phyloP scores from a whole-genome alignment of 2,329 filamentous ascomycete species.

The Diaporthe eres region DNA sequence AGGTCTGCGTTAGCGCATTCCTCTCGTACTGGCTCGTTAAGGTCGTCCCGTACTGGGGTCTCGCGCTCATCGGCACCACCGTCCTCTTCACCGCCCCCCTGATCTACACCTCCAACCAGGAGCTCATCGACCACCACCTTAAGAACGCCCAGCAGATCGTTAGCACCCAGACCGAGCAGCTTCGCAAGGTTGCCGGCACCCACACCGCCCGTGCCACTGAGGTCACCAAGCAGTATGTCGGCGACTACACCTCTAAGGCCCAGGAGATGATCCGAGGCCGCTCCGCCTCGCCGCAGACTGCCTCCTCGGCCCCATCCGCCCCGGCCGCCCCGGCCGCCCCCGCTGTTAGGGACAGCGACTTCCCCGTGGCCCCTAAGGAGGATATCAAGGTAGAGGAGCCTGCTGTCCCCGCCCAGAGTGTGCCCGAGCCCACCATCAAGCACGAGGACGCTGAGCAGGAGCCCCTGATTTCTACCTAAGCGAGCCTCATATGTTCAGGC shows the following conservation, averaged over 20 bases:
- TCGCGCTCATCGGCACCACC: conserved; percentile 72
- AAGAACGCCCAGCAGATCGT: conserved; percentile 70
- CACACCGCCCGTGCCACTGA: conserved; percentile 74
- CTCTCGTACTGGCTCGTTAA: conserved; percentile 78
- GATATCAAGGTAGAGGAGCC: conserved; percentile 50
- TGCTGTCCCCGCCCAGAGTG: conserved; percentile 40
- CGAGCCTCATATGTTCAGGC: neutral
- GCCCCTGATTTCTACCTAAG: conserved; percentile 52
- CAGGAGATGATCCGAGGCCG: conserved; percentile 72
- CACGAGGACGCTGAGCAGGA: conserved; percentile 51
- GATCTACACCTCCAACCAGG: conserved; percentile 77
- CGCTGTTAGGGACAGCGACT: conserved; percentile 60
- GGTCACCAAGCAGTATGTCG: conserved; percentile 77
- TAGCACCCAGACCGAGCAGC: conserved; percentile 74
- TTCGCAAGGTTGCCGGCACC: conserved; percentile 73
- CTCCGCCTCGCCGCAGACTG: conserved; percentile 58
- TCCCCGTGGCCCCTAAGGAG: conserved; percentile 60
- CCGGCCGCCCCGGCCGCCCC: conserved; percentile 46
- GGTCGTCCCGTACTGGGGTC: conserved; percentile 78
- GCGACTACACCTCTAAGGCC: conserved; percentile 77
- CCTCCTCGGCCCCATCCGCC: conserved; percentile 52
- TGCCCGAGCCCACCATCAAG: conserved; percentile 50
- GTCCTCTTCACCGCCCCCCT: conserved; percentile 74
- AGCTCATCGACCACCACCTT: conserved; percentile 76
- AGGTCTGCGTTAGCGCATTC: conserved; percentile 74